phyloP scores from a whole-genome alignment of 202 grass and related monocot species.

The Zizania palustris region DNA sequence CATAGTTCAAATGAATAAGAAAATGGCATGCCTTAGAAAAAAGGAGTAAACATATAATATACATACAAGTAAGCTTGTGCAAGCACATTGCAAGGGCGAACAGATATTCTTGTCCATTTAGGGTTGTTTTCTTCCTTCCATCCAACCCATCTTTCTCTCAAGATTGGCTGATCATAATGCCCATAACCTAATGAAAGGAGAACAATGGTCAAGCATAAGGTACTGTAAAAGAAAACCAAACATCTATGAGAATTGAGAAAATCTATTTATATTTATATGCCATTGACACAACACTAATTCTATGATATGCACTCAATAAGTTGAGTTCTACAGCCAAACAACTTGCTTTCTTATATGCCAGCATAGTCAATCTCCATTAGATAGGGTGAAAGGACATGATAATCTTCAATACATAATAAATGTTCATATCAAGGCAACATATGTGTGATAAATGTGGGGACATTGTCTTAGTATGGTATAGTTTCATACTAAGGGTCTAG shows the following conservation, averaged over 20 bases:
- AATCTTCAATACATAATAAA: too few relatives aligned
- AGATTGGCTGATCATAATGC: conserved; percentile 82
- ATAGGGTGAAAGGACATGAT: too few relatives aligned
- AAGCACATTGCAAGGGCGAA: conserved; percentile 64
- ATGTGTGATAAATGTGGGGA: too few relatives aligned
- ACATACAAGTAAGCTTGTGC: conserved; percentile 91
- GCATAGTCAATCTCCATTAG: too few relatives aligned
- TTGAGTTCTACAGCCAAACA: too few relatives aligned
- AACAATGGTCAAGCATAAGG: conserved; percentile 9
- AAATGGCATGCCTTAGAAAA: not conserved
- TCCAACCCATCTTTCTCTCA: conserved; percentile 91
- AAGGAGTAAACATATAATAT: conserved; percentile 9
- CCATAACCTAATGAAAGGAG: conserved; percentile 60
- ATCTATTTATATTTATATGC: too few relatives aligned
- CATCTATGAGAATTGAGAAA: not conserved
- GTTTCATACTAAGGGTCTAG: too few relatives aligned
- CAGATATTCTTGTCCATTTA: conserved; percentile 80
- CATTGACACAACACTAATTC: too few relatives aligned
- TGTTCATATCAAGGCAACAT: too few relatives aligned
- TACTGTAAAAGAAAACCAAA: not conserved
- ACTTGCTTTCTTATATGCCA: too few relatives aligned
- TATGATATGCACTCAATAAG: too few relatives aligned
- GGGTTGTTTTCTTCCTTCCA: conserved; percentile 70
- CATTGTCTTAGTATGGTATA: too few relatives aligned
- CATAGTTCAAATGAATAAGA: not conserved